Base-by-base conservation (phyloP, 1,139 yeast species). In the Arxiozyma slooffiae region DNA sequence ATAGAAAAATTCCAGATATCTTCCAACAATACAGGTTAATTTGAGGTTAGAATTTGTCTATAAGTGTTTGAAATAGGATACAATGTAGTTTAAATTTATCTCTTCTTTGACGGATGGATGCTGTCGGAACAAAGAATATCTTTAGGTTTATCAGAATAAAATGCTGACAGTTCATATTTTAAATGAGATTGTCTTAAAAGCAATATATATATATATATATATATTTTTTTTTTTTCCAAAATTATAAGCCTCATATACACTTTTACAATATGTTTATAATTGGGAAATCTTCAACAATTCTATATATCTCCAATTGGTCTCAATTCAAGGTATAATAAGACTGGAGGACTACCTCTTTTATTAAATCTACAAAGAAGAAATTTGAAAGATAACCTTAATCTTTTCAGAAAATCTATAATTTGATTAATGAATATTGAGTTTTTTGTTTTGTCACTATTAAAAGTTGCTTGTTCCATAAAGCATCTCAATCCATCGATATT, bases 401-500 rank as follows among this genome's bases (percentile, higher is more conserved):
- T 92, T 67, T 86, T 87, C 62, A 87, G 71, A 48, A 85, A 79
- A 51, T 89, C 95, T 44, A 83, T 82, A 26, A 88, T 90, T 59
- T 90, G 82, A 36, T 76, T 77, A 58, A 89, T 72, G 18, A 89
- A 79, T 34, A 80, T 82, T 11, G 85, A 79, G 7, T 95, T 87
- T 24, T 87, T 78, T 30, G 80, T 74, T 47, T 92, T 80, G 67
- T 92, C 99, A 47, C 77, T 78, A 1, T 90, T 82, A 61, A 85
- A 92, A 64, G 89, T 94, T 0, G 94, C 77, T 49, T 89, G 90
- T 0, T 97, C 96, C 14, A 83, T 88, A 87, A 97, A 85, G 51
- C 90, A 72, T 58, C 99, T 75, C 55, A 94, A 71, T 0, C 98
- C 98, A 67, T 90, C 97, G 17, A 88, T 79, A 7, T 98, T 98